Conservation (phyloP, 108 stramenopile genomes). For the Discostella stelligeroides region DNA sequence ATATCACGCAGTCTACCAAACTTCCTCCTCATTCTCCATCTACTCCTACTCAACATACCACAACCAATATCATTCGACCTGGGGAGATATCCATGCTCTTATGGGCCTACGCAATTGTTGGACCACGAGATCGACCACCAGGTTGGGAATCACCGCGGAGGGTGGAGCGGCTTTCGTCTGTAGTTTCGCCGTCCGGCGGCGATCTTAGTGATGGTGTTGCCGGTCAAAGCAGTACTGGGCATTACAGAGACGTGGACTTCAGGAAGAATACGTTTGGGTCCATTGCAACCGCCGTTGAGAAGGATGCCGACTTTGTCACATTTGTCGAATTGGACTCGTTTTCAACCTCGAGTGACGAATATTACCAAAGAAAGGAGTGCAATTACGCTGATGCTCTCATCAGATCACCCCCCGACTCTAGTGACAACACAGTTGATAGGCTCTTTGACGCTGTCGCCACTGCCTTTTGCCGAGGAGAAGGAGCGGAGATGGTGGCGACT, state of each 20-base stretch:
- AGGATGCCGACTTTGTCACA: constrained; percentile 36
- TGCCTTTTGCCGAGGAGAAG: constrained; percentile 56
- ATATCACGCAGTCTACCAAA: no score
- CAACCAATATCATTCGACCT: constrained; percentile 34
- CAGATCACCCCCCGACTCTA: neutral
- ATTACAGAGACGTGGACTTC: neutral
- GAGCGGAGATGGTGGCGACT: constrained; percentile 13
- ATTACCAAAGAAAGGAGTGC: neutral
- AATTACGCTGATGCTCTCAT: neutral
- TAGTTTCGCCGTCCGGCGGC: neutral
- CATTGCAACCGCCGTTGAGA: constrained; percentile 2
- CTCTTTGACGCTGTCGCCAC: constrained; percentile 75
- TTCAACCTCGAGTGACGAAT: constrained; percentile 1
- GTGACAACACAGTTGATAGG: constrained; percentile 22
- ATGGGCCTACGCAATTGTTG: constrained; percentile 75
- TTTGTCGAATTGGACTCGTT: constrained; percentile 49
- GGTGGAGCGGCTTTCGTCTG: constrained; percentile 32
- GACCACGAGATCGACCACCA: constrained; percentile 63
- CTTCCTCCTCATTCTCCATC: neutral
- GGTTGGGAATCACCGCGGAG: constrained; percentile 75
- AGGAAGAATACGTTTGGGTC: neutral
- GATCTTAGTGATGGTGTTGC: neutral
- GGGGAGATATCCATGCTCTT: constrained; percentile 80
- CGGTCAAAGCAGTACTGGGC: neutral
- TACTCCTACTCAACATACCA: neutral